These are phyloP conservation scores for Infundibulicybe gibba DNA, from an alignment of 768 basidiomycete genomes.

Conservation along the genomic window DNA sequence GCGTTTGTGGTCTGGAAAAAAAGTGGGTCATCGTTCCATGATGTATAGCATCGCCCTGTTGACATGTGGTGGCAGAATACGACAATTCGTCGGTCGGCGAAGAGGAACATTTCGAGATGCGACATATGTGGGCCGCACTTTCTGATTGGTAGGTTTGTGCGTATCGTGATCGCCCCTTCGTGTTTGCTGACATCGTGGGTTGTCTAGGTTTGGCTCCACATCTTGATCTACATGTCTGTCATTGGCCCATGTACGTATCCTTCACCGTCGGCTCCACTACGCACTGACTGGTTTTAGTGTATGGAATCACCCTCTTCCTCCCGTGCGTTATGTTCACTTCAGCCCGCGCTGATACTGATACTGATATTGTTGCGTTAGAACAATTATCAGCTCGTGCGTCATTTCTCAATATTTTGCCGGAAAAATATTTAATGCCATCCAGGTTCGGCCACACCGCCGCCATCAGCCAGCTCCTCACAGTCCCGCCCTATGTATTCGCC, in stretches of 20 bases:
- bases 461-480: constrained; percentile 61
- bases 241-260: constrained; percentile 50
- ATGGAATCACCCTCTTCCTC: constrained; percentile 68
- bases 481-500: constrained; percentile 63
- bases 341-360: not conserved
- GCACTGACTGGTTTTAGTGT: constrained; percentile 40
- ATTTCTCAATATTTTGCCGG: not conserved
- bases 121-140: constrained; percentile 51
- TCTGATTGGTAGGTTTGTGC: constrained; percentile 58
- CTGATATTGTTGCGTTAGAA: constrained; percentile 27
- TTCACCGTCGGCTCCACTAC: not conserved
- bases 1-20: constrained; percentile 51
- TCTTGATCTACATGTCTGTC: constrained; percentile 57
- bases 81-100: constrained; percentile 55
- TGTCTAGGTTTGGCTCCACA: constrained; percentile 45
- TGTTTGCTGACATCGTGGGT: not conserved
- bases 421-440: not conserved
- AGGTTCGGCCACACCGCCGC: constrained; percentile 59
- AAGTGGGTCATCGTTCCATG: constrained; percentile 33
- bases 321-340: constrained; percentile 45
- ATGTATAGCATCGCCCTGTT: not conserved
- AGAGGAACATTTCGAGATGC: constrained; percentile 54
- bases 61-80: constrained; percentile 35
- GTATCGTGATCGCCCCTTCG: not conserved
- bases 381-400: constrained; percentile 52